A percentile compares a stretch with the other conserved stretches of the same genome.
These are phyloP conservation scores for Pythium aristosporum DNA, from an alignment of 352 stramenopile genomes.

Conservation along the genomic window DNA sequence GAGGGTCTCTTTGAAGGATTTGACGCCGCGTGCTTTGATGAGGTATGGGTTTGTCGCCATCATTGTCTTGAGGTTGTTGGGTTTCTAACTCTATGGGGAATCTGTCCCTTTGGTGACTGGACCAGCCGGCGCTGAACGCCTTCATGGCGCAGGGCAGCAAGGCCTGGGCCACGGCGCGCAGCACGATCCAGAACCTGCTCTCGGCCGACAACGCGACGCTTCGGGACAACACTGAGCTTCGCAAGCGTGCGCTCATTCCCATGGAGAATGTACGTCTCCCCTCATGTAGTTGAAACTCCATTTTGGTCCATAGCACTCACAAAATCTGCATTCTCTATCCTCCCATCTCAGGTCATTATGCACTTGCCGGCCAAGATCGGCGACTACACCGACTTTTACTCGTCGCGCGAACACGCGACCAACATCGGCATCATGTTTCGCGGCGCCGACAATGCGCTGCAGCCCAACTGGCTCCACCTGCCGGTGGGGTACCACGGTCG, in stretches of 20 bases:
- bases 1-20: slow-evolving; percentile 89
- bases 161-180: slow-evolving; percentile 86
- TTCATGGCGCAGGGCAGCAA: slow-evolving; percentile 92
- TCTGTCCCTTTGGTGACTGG: slow-evolving; percentile 30
- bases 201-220: slow-evolving; percentile 69
- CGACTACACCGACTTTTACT: slow-evolving; percentile 99
- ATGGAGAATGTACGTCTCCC: slow-evolving; percentile 40
- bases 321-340: neutral
- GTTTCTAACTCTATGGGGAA: neutral
- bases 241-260: slow-evolving; percentile 74
- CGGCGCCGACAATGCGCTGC: slow-evolving; percentile 94
- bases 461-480: slow-evolving; percentile 96
- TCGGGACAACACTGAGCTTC: slow-evolving; percentile 76
- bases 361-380: slow-evolving; percentile 93
- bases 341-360: slow-evolving; percentile 52
- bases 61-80: neutral
- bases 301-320: neutral
- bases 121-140: slow-evolving; percentile 82
- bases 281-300: neutral
- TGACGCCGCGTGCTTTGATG: slow-evolving; percentile 70
- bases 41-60: slow-evolving; percentile 25
- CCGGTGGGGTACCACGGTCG: slow-evolving; percentile 98
- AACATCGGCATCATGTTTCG: slow-evolving; percentile 95
- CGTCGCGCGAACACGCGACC: slow-evolving; percentile 94
- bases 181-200: slow-evolving; percentile 87